phyloP scores from a whole-genome alignment of 163 green algal species.

The Smithsoniella earleae region DNA sequence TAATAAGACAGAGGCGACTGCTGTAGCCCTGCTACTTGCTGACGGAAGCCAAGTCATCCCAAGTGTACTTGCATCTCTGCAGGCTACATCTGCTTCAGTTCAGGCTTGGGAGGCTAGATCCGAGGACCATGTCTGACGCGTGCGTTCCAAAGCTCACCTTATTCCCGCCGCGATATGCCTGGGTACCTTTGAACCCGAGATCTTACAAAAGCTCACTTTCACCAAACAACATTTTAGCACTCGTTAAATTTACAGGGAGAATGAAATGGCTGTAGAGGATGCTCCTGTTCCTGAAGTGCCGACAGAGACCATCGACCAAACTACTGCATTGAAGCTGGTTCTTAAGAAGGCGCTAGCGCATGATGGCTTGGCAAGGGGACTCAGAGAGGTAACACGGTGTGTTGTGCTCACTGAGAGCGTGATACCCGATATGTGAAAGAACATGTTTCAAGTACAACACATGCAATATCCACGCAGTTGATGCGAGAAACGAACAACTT shows the following conservation, averaged over 20 bases:
- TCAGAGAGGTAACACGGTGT: constrained; percentile 65
- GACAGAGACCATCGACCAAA: constrained; percentile 92
- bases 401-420: neutral
- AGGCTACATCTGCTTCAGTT: neutral
- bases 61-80: too few species aligned
- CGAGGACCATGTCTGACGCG: constrained; percentile 50
- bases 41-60: too few species aligned
- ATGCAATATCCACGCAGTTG: too few species aligned
- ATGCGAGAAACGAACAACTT: neutral
- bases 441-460: too few species aligned
- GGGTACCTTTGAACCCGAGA: neutral
- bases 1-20: too few species aligned
- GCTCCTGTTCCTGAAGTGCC: constrained; percentile 53
- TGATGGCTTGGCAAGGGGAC: constrained; percentile 85
- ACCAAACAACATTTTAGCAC: constrained; percentile 32
- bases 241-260: constrained; percentile 12
- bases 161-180: neutral
- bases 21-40: too few species aligned
- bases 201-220: constrained; percentile 11
- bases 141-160: too few species aligned
- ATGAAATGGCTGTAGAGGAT: constrained; percentile 39
- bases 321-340: constrained; percentile 84
- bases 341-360: constrained; percentile 97
- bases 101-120: constrained; percentile 22
- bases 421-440: too few species aligned